Evolutionary conservation across 2,329 filamentous ascomycete genomes (phyloP), one percentile per base, ranked within the genome.

Genomic region (Beauveria australis): DNA sequence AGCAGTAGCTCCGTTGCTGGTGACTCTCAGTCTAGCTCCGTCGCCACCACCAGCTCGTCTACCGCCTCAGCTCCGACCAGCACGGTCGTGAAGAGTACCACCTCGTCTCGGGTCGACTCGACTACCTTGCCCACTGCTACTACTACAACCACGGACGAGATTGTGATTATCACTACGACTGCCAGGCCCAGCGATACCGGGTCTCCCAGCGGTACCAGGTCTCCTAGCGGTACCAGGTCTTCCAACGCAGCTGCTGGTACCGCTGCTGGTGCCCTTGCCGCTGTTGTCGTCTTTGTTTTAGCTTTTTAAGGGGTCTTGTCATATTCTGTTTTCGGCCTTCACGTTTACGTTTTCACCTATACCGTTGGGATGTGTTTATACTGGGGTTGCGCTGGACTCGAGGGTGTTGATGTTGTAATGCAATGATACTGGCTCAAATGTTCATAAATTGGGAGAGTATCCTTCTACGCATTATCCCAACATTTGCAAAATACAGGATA

Each of bases 181-280:
- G 26, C 30, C n/a, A 51, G 24, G 18, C n/a, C 22, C 16, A 58
- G 46, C 18, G 6, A 33, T 14, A 51, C 55, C 33, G 30, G 33
- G 24, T 51, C 46, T 14, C 55, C 30, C 5, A 33, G 12, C 30
- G 30, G 12, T 33, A 33, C 5, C 10, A 14, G 4, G 12, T 14
- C 30, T 33, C 10, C 30, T 33, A 33, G 30, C 10, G 10, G 30
- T 12, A 5, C 30, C 30, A 33, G 10, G 30, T 33, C 30, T 33
- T 33, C 55, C 33, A 58, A 58, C 46, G 46, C 55, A n/a, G 55
- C 55, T 19, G 46, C 55, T 30, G 55, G 55, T 43, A 58, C 55
- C 14, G 55, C 55, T 14, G 55, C 30, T 12, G 55, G 55, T 51
- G 55, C 55, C 16, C 55, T 58, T 5, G 14, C n/a, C 22, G 55